Conservation (phyloP, 1,139 yeast genomes). For the Suhomyces bribrorum region DNA sequence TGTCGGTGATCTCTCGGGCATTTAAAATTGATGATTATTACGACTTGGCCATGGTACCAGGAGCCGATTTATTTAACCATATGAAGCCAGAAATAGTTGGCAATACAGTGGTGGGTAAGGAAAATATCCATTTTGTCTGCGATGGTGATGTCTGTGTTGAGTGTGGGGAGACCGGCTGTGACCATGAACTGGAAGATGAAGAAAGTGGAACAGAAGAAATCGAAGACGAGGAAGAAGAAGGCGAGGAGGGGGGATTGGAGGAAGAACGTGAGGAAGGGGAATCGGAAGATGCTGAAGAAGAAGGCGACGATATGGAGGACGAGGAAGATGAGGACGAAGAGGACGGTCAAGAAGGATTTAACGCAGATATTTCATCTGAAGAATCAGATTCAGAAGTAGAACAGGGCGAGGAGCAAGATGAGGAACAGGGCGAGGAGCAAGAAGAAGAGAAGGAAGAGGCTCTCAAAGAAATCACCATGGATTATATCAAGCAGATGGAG, state of each 20-base stretch:
- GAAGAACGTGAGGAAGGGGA: constrained; percentile 20
- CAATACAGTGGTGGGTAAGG: constrained; percentile 34
- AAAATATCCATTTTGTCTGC: constrained; percentile 74
- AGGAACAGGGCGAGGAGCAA: constrained; percentile 9
- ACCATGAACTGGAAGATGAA: constrained; percentile 39
- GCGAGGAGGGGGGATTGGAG: constrained; percentile 14
- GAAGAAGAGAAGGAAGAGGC: constrained; percentile 15
- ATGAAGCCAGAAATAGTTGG: constrained; percentile 36
- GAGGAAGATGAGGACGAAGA: constrained; percentile 10
- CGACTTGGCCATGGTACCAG: constrained; percentile 79
- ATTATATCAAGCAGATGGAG: constrained; percentile 36
- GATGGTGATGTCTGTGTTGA: constrained; percentile 66
- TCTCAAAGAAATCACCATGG: constrained; percentile 37
- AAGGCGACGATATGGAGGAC: constrained; percentile 6
- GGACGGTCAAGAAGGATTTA: constrained; percentile 8
- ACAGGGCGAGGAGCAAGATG: constrained; percentile 12
- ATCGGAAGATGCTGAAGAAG: constrained; percentile 12
- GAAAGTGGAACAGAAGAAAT: constrained; percentile 27
- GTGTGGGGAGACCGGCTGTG: constrained; percentile 73
- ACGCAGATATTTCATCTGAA: constrained; percentile 14
- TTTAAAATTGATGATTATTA: constrained; percentile 77
- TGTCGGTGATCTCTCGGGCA: constrained; percentile 72
- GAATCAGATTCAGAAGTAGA: constrained; percentile 16
- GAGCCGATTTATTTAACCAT: constrained; percentile 89
- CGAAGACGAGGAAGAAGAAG: constrained; percentile 26